Evolutionary conservation across 495 filamentous ascomycete genomes (phyloP), one percentile per base, ranked within the genome.

Genomic region (Elaphomyces granulatus): DNA sequence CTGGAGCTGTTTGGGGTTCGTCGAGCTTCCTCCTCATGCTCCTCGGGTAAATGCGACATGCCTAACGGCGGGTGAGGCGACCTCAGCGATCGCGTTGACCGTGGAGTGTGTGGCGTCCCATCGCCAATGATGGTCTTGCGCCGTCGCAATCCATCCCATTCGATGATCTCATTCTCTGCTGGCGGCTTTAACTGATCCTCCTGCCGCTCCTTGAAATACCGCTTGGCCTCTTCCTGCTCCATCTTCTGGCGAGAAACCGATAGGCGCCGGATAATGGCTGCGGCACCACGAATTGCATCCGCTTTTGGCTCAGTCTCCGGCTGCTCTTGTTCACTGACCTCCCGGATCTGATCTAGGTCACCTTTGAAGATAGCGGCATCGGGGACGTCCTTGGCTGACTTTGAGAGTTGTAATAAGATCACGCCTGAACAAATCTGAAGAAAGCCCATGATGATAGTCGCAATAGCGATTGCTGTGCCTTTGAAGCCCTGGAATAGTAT

Each of bases 381-480:
- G 9, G 90, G 90, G 0, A 98, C 87, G 45, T 98, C 86, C 53
- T 98, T 98, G 45, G 90, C 81, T 3, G 87, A 94, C 53, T 96
- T 98, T 37, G 90, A 94, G n/a, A 98, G 70, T 51, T 98, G 90
- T 3, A 98, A 65, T 3, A 98, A 62, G n/a, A 98, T 77, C n/a
- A 96, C 92, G 34, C 90, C 90, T 8, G 83, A 64, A 60, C 90
- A 98, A 38, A 98, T 98, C 44, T 84, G 80, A 32, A 98, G 63
- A 64, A 98, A 98, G 0, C 92, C 92, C 63, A 92, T 71, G 32
- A 96, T 79, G 9, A 96, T 81, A 2, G 88, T 94, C 14, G 84
- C 61, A 41, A 96, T 98, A 26, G 81, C 70, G 7, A 72, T 73
- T 1, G 74, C 71, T 0, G 82, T 79, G 23, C 87, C 90, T 50